Evolutionary conservation across 2,329 filamentous ascomycete genomes (phyloP).

Genomic region (Hypoxylon sp.): DNA sequence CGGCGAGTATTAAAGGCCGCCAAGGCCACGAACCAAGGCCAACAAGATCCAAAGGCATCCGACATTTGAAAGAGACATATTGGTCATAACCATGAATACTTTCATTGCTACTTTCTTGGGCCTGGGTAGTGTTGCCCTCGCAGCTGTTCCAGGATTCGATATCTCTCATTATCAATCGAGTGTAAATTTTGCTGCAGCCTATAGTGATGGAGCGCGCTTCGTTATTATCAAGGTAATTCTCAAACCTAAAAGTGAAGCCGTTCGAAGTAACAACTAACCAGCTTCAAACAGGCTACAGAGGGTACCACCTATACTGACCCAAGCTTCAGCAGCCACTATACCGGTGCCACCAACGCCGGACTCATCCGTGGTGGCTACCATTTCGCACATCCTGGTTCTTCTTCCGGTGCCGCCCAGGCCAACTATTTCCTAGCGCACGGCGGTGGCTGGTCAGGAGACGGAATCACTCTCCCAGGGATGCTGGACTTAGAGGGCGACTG

Average conservation of each 20-base stretch:
- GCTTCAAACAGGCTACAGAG: conserved; percentile 62
- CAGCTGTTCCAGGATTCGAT: conserved; percentile 58
- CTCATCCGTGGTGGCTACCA: conserved; percentile 70
- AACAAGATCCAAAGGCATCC: not conserved
- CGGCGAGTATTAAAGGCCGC: conserved; percentile 2
- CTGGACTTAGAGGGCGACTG: conserved; percentile 67
- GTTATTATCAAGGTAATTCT: conserved; percentile 59
- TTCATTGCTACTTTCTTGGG: conserved; percentile 32
- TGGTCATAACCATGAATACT: conserved; percentile 35
- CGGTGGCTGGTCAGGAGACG: conserved; percentile 67
- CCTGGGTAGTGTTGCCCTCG: conserved; percentile 45
- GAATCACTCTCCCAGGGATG: conserved; percentile 69
- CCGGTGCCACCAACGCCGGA: conserved; percentile 62
- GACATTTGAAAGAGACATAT: not conserved
- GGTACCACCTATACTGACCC: conserved; percentile 62
- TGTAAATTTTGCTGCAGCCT: conserved; percentile 56
- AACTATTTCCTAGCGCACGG: conserved; percentile 66
- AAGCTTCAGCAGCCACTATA: conserved; percentile 64
- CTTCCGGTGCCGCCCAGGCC: conserved; percentile 63
- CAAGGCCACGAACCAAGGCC: not conserved
- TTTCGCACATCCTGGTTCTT: conserved; percentile 63
- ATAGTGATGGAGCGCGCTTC: conserved; percentile 57
- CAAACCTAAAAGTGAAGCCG: not conserved
- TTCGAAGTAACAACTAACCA: not conserved
- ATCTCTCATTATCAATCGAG: conserved; percentile 58